phyloP scores from a whole-genome alignment of 441 rosid species.

The Hura crepitans region DNA sequence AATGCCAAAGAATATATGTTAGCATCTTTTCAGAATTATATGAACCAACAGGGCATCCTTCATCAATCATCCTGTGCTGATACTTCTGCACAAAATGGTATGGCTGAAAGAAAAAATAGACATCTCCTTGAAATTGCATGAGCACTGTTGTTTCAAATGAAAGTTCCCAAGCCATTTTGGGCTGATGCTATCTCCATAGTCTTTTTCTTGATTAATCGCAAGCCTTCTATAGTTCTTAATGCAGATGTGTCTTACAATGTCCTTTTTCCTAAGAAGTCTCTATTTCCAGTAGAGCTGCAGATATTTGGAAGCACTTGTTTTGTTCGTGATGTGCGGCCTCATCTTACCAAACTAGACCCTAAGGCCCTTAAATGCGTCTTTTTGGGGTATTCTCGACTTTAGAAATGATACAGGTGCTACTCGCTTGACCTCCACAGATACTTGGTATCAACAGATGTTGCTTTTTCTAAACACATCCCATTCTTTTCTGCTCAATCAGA shows the following conservation, averaged over 20 bases:
- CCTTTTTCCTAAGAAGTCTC: too few relatives aligned
- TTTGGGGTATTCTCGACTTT: background rate
- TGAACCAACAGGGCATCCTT: background rate
- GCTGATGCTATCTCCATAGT: background rate
- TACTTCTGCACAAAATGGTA: too few relatives aligned
- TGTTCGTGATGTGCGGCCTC: background rate
- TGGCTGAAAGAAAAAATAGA: too few relatives aligned
- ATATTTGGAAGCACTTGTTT: background rate
- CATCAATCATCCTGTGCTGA: too few relatives aligned
- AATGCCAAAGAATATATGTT: background rate
- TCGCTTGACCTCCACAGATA: background rate
- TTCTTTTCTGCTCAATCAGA: too few relatives aligned
- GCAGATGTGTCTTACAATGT: too few relatives aligned
- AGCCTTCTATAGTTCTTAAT: too few relatives aligned
- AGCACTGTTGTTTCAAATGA: too few relatives aligned
- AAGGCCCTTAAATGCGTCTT: background rate
- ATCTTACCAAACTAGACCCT: background rate
- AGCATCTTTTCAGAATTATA: background rate
- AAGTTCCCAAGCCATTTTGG: background rate
- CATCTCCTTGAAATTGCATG: too few relatives aligned
- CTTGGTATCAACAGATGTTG: background rate
- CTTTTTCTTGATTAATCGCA: background rate
- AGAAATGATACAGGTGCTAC: background rate
- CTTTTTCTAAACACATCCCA: too few relatives aligned
- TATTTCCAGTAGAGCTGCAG: background rate